A percentile compares a stretch with the other conserved stretches of the same genome.
These are phyloP conservation scores for Euphorbia neoarborescens DNA, from an alignment of 441 rosid species.

Conservation along the genomic window DNA sequence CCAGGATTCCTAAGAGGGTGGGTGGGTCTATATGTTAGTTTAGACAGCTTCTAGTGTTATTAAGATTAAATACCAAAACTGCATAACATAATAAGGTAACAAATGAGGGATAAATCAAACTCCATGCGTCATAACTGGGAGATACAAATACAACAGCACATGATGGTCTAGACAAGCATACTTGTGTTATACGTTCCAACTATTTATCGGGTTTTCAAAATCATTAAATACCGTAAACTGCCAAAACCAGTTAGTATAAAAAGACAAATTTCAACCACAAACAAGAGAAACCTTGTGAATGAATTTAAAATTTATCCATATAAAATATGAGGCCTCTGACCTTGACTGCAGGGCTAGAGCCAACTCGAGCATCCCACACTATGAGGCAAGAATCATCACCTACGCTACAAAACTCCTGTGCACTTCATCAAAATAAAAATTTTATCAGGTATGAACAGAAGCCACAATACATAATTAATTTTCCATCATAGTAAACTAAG, in stretches of 20 bases:
- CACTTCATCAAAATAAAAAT: constrained; percentile 43
- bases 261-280: not conserved
- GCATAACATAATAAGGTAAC: not conserved
- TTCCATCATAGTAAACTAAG: not conserved
- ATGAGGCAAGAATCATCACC: constrained; percentile 99
- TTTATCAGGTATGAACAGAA: constrained; percentile 25
- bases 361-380: constrained; percentile 94
- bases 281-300: not conserved
- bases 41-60: not conserved
- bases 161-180: not conserved
- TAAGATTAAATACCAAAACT: not conserved
- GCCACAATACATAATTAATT: not conserved
- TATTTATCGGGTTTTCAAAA: not conserved
- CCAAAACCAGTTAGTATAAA: not conserved
- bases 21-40: not conserved
- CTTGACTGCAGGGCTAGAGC: constrained; percentile 69
- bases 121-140: not conserved
- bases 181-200: not conserved
- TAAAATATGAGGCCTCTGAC: constrained; percentile 24
- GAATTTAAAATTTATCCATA: constrained; percentile 6
- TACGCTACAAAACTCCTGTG: constrained; percentile 93
- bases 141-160: not conserved
- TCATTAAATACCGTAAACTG: not conserved
- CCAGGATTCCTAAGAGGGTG: not conserved
- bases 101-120: not conserved